These are phyloP conservation scores for Bipolaris cookei DNA, from an alignment of 2,329 filamentous ascomycete genomes.

Conservation along the genomic window DNA sequence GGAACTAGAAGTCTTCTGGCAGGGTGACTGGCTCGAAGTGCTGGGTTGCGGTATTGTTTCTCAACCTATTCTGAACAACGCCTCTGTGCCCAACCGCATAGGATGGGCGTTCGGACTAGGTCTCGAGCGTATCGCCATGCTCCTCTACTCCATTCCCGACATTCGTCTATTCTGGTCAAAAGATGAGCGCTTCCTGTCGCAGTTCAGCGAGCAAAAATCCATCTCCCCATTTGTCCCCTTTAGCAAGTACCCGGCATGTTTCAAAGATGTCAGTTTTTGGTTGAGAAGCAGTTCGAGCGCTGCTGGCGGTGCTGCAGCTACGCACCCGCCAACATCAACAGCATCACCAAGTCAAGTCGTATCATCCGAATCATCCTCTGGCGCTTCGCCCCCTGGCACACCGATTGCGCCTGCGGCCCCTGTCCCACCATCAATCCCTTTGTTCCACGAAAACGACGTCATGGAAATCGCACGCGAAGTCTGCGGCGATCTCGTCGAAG, in stretches of 20 bases:
- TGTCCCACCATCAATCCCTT: slow-evolving; percentile 15
- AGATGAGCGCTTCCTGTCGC: slow-evolving; percentile 82
- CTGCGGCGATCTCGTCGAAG: slow-evolving; percentile 83
- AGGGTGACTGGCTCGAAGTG: slow-evolving; percentile 93
- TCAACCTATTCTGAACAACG: slow-evolving; percentile 79
- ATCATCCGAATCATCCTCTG: slow-evolving; percentile 9
- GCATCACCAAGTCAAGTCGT: neutral
- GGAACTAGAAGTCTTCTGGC: slow-evolving; percentile 95
- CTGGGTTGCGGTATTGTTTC: slow-evolving; percentile 90
- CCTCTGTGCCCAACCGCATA: slow-evolving; percentile 74
- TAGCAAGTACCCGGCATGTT: slow-evolving; percentile 87
- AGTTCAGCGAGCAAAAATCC: slow-evolving; percentile 65
- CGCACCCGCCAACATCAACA: slow-evolving; percentile 19
- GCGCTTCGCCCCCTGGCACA: neutral
- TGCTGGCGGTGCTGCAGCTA: slow-evolving; percentile 31
- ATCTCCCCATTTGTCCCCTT: slow-evolving; percentile 79
- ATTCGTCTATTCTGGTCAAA: slow-evolving; percentile 95
- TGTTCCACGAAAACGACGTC: slow-evolving; percentile 92
- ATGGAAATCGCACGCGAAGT: slow-evolving; percentile 92
- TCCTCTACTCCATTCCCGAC: slow-evolving; percentile 93
- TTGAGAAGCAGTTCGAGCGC: slow-evolving; percentile 51
- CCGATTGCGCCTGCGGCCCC: slow-evolving; percentile 49
- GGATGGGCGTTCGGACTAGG: slow-evolving; percentile 98
- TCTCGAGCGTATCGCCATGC: slow-evolving; percentile 94
- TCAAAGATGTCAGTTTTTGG: slow-evolving; percentile 96